Evolutionary conservation across 2,329 filamentous ascomycete species (phyloP).

Genomic region (Knufia petricola): DNA sequence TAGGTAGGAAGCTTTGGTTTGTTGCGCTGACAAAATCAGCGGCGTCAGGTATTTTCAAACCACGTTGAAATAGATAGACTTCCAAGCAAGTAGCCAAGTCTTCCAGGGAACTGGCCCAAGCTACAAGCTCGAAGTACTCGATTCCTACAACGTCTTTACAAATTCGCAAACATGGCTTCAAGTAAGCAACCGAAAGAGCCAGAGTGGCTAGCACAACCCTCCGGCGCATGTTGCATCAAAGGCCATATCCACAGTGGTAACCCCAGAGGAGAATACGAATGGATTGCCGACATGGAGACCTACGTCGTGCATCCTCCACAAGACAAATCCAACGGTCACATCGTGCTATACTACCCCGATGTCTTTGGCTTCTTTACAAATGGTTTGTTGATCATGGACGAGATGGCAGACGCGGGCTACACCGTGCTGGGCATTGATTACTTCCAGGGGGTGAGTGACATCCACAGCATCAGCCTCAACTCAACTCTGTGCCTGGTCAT

Average conservation of each 20-base stretch:
- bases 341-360: slow-evolving; percentile 40
- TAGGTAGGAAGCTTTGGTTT: no score
- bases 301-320: slow-evolving; percentile 28
- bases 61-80: no score
- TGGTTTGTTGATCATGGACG: slow-evolving; percentile 39
- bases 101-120: no score
- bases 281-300: slow-evolving; percentile 30
- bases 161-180: no score
- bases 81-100: no score
- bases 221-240: slow-evolving; percentile 30
- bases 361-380: slow-evolving; percentile 39
- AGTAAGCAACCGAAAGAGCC: background rate
- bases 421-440: slow-evolving; percentile 37
- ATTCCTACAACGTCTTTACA: no score
- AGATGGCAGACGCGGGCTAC: slow-evolving; percentile 38
- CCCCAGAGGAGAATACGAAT: slow-evolving; percentile 28
- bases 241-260: slow-evolving; percentile 34
- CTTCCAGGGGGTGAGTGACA: slow-evolving; percentile 32
- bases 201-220: slow-evolving; percentile 13
- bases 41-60: no score
- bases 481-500: background rate
- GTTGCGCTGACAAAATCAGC: no score
- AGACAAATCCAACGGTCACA: slow-evolving; percentile 31
- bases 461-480: background rate
- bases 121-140: no score